These are phyloP conservation scores for Flaveria ramosissima DNA, from an alignment of 129 eudicot genomes.

Conservation along the genomic window DNA sequence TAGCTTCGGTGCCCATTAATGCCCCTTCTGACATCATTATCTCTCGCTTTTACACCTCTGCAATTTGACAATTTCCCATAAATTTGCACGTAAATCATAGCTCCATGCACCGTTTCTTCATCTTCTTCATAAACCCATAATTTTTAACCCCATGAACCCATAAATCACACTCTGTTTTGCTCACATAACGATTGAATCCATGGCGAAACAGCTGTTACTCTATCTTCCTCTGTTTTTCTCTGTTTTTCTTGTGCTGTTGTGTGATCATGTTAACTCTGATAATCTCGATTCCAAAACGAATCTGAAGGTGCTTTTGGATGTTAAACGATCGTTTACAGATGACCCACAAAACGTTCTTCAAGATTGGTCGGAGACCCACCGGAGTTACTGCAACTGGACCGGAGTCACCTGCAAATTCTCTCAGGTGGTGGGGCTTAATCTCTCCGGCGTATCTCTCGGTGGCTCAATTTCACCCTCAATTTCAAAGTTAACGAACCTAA, in stretches of 20 bases:
- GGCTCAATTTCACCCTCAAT: conserved; percentile 81
- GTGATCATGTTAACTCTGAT: conserved; percentile 22
- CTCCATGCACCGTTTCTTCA: conserved; percentile 36
- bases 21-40: conserved; percentile 10
- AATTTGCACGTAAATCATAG: conserved; percentile 22
- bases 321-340: conserved; percentile 51
- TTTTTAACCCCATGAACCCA: conserved; percentile 1
- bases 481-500: conserved; percentile 57
- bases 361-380: conserved; percentile 61
- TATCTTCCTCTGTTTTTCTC: conserved; percentile 26
- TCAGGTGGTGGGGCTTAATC: conserved; percentile 56
- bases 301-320: conserved; percentile 50
- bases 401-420: conserved; percentile 56
- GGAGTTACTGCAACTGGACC: conserved; percentile 66
- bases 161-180: neutral
- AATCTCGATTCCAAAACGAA: conserved; percentile 23
- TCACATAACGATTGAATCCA: neutral
- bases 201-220: conserved; percentile 30
- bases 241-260: neutral
- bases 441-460: conserved; percentile 54
- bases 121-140: neutral
- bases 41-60: conserved; percentile 29
- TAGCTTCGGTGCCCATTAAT: conserved; percentile 38
- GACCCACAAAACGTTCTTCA: conserved; percentile 61
- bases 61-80: conserved; percentile 38